Evolutionary conservation across 345 rosid genomes (phyloP), one percentile per base, ranked within the genome.

Genomic region (Conringia planisiliqua): DNA sequence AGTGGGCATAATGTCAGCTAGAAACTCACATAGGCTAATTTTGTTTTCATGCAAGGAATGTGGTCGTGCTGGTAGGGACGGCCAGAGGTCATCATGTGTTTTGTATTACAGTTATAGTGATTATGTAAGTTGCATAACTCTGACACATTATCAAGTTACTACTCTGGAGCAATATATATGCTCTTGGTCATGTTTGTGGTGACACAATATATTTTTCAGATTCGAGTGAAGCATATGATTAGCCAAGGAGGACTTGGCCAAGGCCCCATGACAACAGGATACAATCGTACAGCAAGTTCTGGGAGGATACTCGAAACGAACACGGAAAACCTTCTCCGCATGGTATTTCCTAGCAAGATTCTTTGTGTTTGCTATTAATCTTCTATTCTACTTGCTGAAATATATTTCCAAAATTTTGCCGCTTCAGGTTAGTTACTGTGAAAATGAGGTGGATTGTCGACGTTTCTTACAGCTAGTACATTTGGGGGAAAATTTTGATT

Each of bases 41-140:
- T 46, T 42, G 16, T 33, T 66, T 55, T 77, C 7, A 68, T 71
- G 35, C 54, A 70, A 93, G 98, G 97, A 93, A 82, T 93, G 98
- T 20, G 98, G 98, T 43, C 97, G 97, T 70, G 98, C 98, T 66
- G 98, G 98, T 78, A 84, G 98, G 80, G 97, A 93, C 75, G 98
- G 96, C 38, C 94, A 83, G 74, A 87, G 85, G 57, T 82, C 98
- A 27, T 93, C 98, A 64, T 93, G 98, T 69, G 82, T 93, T 58
- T 73, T 93, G 82, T 94, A 88, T 82, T 94, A 94, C 76, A 86
- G 88, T 75, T 94, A 94, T 82, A 80, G 90, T 36, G 97, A 94
- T 75, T 94, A 88, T 79, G 98, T 94, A 84, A 87, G 96, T 75
- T 73, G 7, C 62, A 57, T 55, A 17, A 55, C 7, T 55, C 29